These are phyloP conservation scores for Cutaneotrichosporon sp. DNA, from an alignment of 1,284 basidiomycete genomes.

Conservation along the genomic window DNA sequence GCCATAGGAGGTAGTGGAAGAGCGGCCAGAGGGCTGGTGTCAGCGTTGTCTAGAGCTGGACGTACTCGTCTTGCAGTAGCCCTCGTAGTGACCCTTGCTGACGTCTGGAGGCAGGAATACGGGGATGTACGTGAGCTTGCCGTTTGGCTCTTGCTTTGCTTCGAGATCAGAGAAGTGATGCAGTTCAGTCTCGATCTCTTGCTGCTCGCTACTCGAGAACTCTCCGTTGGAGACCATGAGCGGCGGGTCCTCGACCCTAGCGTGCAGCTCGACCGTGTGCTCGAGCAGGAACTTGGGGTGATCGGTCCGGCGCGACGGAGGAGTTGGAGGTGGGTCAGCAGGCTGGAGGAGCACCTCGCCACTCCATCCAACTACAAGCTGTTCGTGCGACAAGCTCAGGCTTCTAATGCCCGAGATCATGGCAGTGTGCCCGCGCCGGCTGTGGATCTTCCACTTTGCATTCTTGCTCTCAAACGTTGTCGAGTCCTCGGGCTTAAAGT, in stretches of 20 bases:
- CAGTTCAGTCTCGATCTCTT: slow-evolving; percentile 64
- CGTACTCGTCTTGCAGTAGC: slow-evolving; percentile 95
- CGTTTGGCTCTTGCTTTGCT: slow-evolving; percentile 54
- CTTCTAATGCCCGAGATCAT: slow-evolving; percentile 92
- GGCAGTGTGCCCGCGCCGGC: slow-evolving; percentile 86
- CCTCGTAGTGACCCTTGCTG: slow-evolving; percentile 91
- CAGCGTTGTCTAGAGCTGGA: slow-evolving; percentile 28
- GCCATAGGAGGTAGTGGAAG: slow-evolving; percentile 98
- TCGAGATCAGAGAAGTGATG: slow-evolving; percentile 63
- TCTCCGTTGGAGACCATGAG: slow-evolving; percentile 57
- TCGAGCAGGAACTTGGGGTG: slow-evolving; percentile 23
- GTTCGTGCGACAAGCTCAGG: slow-evolving; percentile 76
- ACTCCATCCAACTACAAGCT: slow-evolving; percentile 90
- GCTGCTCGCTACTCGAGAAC: slow-evolving; percentile 63
- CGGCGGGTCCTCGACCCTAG: slow-evolving; percentile 27
- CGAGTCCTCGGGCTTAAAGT: slow-evolving; percentile 50
- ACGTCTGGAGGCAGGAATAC: slow-evolving; percentile 90
- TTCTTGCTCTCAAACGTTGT: slow-evolving; percentile 38
- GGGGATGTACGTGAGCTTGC: slow-evolving; percentile 72
- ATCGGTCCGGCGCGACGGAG: slow-evolving; percentile 1
- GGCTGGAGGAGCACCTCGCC: slow-evolving; percentile 67
- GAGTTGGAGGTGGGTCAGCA: slow-evolving; percentile 17
- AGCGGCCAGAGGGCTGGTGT: slow-evolving; percentile 79
- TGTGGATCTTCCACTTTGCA: slow-evolving; percentile 69
- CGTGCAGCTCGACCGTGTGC: slow-evolving; percentile 30